Conservation (phyloP, 345 rosid species). For the sweet orange (Citrus sinensis) region DVS_A1.0 CM039162.1:22665501-22666000, state of each 20-base stretch:
- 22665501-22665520: background rate
- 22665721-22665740: background rate
- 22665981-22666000: too few species aligned
- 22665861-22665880: background rate
- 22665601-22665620: too few species aligned
- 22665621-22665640: background rate
- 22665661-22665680: background rate
- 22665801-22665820: background rate
- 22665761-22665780: too few species aligned
- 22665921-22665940: too few species aligned
- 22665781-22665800: background rate
- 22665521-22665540: background rate
- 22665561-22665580: background rate
- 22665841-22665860: background rate
- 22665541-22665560: background rate
- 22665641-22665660: background rate
- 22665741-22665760: background rate
- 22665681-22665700: background rate
- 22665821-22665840: background rate
- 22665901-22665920: too few species aligned
- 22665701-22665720: background rate
- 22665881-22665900: background rate
- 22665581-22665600: background rate
- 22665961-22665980: too few species aligned
- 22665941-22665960: too few species aligned